Percentiles rank a stretch among this genome's conserved stretches.
phyloP scores from a whole-genome alignment of 2,329 filamentous ascomycete species.

The Ophiostoma montium region DNA sequence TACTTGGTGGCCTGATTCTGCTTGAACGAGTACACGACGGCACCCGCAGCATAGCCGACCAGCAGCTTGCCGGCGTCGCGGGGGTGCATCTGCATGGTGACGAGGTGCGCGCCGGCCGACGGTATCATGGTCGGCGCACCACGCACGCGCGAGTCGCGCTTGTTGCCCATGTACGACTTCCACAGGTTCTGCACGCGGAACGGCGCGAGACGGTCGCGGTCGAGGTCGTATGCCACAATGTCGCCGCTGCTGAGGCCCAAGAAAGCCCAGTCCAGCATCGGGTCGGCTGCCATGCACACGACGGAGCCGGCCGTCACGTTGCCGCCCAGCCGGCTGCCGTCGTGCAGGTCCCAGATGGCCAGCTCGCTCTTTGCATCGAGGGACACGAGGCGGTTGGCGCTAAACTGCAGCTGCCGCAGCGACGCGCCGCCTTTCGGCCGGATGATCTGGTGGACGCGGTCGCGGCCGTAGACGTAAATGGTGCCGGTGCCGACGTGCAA shows the following conservation, averaged over 20 bases:
- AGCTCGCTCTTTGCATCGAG: slow-evolving; percentile 80
- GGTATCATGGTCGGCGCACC: neutral
- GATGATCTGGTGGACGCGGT: slow-evolving; percentile 64
- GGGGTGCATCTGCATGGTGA: slow-evolving; percentile 75
- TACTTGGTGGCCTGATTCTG: slow-evolving; percentile 65
- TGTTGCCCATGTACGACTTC: slow-evolving; percentile 25
- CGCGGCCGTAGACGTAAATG: slow-evolving; percentile 78
- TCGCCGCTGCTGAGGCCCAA: slow-evolving; percentile 74
- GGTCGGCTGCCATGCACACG: slow-evolving; percentile 63
- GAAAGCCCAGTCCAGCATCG: slow-evolving; percentile 86
- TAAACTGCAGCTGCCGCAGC: slow-evolving; percentile 68
- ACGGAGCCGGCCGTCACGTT: slow-evolving; percentile 68
- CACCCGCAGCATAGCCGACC: slow-evolving; percentile 81
- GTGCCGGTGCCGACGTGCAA: slow-evolving; percentile 74
- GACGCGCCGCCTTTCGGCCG: slow-evolving; percentile 57
- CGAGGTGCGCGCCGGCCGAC: slow-evolving; percentile 34
- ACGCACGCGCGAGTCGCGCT: neutral
- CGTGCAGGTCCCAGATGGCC: slow-evolving; percentile 66
- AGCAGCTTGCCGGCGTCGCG: slow-evolving; percentile 83
- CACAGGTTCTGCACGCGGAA: slow-evolving; percentile 84
- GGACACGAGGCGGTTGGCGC: slow-evolving; percentile 69
- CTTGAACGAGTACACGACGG: slow-evolving; percentile 88
- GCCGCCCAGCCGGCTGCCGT: slow-evolving; percentile 49
- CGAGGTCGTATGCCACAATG: slow-evolving; percentile 83
- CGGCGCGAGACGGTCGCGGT: slow-evolving; percentile 58